Conservation (phyloP, 2,329 filamentous ascomycete genomes). For the Ambrosiella beaveri region DNA sequence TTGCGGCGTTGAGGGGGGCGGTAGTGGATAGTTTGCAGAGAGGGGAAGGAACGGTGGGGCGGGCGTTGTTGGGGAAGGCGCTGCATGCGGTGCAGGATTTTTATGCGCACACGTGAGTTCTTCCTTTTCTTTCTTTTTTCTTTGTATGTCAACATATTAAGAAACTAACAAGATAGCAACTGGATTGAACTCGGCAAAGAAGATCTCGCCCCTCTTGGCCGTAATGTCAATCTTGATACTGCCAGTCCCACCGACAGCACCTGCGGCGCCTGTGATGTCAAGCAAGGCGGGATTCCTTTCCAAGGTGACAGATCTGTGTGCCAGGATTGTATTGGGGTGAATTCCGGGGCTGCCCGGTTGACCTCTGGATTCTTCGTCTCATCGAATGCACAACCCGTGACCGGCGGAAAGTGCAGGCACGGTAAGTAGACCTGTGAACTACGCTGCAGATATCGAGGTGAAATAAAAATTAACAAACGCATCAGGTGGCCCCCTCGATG, state of each 20-base stretch:
- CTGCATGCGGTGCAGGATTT: constrained; percentile 14
- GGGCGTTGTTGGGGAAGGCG: constrained; percentile 11
- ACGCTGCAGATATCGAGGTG: background rate
- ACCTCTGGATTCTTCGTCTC: constrained; percentile 10
- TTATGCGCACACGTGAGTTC: constrained; percentile 13
- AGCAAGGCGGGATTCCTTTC: background rate
- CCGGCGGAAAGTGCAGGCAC: constrained; percentile 10
- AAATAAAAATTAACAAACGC: constrained; percentile 1
- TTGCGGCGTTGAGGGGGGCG: constrained; percentile 6
- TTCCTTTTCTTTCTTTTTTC: background rate
- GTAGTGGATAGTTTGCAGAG: constrained; percentile 8
- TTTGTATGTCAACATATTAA: background rate
- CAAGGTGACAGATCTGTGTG: constrained; percentile 3
- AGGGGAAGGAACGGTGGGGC: constrained; percentile 6
- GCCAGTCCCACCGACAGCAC: constrained; percentile 3
- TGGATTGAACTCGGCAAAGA: constrained; percentile 11
- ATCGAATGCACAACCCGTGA: constrained; percentile 1
- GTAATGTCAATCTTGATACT: constrained; percentile 4
- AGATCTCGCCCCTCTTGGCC: constrained; percentile 7
- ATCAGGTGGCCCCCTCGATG: constrained; percentile 8
- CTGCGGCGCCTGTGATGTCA: background rate
- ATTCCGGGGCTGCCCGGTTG: background rate
- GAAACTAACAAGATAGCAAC: background rate
- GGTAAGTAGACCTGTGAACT: constrained; percentile 2
- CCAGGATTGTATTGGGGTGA: constrained; percentile 6